phyloP scores from a whole-genome alignment of 2,329 filamentous ascomycete genomes.

The Alternaria infectoria region DNA sequence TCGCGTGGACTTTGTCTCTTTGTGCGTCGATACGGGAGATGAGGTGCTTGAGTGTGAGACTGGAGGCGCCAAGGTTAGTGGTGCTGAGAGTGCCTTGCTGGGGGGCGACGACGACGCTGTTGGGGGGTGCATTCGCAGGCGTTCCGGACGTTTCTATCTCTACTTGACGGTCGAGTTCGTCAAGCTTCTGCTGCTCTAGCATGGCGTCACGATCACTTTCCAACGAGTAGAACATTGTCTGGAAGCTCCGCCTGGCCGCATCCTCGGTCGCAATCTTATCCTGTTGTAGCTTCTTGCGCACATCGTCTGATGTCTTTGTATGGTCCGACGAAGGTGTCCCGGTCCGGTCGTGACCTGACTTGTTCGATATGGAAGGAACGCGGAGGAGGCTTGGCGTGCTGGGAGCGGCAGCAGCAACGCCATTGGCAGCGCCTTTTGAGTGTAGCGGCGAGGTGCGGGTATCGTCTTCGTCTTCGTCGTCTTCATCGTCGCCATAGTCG shows the following conservation, averaged over 20 bases:
- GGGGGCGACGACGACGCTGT: conserved; percentile 58
- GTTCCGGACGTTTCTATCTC: conserved; percentile 88
- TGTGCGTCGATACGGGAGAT: conserved; percentile 95
- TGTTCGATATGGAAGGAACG: conserved; percentile 71
- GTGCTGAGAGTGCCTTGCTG: conserved; percentile 90
- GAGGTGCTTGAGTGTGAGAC: conserved; percentile 93
- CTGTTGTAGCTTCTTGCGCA: conserved; percentile 90
- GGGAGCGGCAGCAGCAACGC: conserved; percentile 60
- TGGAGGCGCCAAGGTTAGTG: conserved; percentile 93
- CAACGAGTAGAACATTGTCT: conserved; percentile 91
- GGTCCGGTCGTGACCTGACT: conserved; percentile 65
- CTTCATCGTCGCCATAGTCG: conserved; percentile 82
- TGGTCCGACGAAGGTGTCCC: conserved; percentile 61
- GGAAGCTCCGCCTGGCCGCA: conserved; percentile 86
- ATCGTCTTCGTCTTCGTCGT: conserved; percentile 57
- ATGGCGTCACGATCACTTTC: conserved; percentile 96
- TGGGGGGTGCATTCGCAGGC: conserved; percentile 55
- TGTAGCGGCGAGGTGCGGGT: conserved; percentile 57
- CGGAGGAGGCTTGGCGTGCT: conserved; percentile 66
- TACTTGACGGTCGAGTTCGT: conserved; percentile 94
- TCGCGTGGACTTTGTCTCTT: conserved; percentile 85
- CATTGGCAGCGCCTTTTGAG: conserved; percentile 60
- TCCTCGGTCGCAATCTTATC: conserved; percentile 90
- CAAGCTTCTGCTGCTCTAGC: conserved; percentile 95
- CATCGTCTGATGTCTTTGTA: conserved; percentile 80